Evolutionary conservation across 148 eudicot genomes (phyloP).

Genomic region (Rhododendron mucronatum): DNA sequence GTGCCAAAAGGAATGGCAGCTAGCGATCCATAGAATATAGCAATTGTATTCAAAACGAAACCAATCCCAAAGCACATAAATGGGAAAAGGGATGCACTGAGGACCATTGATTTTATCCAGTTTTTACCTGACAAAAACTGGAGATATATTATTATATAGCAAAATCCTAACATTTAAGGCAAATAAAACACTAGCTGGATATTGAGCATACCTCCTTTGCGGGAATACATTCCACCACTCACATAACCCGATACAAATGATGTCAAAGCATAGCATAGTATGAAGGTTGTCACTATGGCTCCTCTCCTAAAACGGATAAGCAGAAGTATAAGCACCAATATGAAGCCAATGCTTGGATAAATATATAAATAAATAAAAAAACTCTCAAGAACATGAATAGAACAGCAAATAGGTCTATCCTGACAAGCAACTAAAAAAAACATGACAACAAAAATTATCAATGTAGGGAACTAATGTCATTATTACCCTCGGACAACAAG

Average conservation of each 20-base stretch:
- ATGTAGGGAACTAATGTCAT: not conserved
- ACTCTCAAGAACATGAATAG: not conserved
- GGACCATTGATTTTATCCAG: slow-evolving; percentile 79
- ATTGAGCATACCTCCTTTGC: slow-evolving; percentile 61
- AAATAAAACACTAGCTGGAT: no score
- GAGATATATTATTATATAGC: no score
- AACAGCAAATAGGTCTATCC: not conserved
- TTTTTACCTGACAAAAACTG: slow-evolving; percentile 54
- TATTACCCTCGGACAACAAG: not conserved
- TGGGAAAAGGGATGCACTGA: slow-evolving; percentile 79
- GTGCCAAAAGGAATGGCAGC: slow-evolving; percentile 92
- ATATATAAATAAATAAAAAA: not conserved
- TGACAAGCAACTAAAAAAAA: not conserved
- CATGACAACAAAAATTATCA: not conserved
- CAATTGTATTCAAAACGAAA: slow-evolving; percentile 65
- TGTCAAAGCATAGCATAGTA: slow-evolving; percentile 80
- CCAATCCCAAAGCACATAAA: slow-evolving; percentile 86
- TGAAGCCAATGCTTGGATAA: slow-evolving; percentile 16
- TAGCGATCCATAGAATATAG: slow-evolving; percentile 77
- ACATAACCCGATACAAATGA: slow-evolving; percentile 84
- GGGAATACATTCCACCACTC: slow-evolving; percentile 90
- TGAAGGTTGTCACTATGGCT: slow-evolving; percentile 79
- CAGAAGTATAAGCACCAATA: slow-evolving; percentile 4
- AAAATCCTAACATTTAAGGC: no score
- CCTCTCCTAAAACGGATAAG: slow-evolving; percentile 64